Evolutionary conservation across 2,329 filamentous ascomycete species (phyloP), one percentile per base, ranked within the genome.

Genomic region (Teratosphaeriaceae sp.): DNA sequence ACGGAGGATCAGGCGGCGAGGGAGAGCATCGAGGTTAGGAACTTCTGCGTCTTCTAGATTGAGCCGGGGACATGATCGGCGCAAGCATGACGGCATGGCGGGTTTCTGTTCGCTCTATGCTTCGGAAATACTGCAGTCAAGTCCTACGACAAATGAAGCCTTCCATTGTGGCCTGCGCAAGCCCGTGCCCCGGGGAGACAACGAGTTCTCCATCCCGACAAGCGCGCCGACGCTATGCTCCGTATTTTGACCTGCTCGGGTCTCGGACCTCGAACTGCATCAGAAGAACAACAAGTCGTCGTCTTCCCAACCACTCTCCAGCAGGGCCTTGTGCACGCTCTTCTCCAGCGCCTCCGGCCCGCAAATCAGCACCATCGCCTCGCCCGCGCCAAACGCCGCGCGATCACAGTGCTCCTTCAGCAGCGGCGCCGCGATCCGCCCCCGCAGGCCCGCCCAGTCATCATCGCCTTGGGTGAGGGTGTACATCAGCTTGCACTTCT

Each of bases 321-420:
- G 59, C 54, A 85, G 60, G 20, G 76, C 74, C 35, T 67, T 61
- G 50, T 75, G 74, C 3, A 78, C 79, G 44, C 72, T 78, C 47
- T 79, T 81, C 66, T 94, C 87, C 69, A 95, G 70, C 2, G 81
- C 67, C 52, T 75, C 78, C 0, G 88, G 88, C 2, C 88, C 88
- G 65, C 88, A 95, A 13, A 94, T 72, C 45, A 95, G 65, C 12
- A 87, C 79, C 70, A 95, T 55, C 2, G 60, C 60, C n/a, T 61
- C 60, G 5, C 76, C 73, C 20, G 53, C 15, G 29, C 38, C 49
- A 27, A 55, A 52, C 38, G 27, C 39, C 0, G 68, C 69, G 29
- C 56, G 50, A 24, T 50, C 68, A 63, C 51, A 66, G 60, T 86
- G 75, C 47, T 76, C 72, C 50, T 76, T 68, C 23, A 92, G 65